Base-by-base conservation (phyloP, 2,329 filamentous ascomycete species). In the Xylariaceae sp. region DNA sequence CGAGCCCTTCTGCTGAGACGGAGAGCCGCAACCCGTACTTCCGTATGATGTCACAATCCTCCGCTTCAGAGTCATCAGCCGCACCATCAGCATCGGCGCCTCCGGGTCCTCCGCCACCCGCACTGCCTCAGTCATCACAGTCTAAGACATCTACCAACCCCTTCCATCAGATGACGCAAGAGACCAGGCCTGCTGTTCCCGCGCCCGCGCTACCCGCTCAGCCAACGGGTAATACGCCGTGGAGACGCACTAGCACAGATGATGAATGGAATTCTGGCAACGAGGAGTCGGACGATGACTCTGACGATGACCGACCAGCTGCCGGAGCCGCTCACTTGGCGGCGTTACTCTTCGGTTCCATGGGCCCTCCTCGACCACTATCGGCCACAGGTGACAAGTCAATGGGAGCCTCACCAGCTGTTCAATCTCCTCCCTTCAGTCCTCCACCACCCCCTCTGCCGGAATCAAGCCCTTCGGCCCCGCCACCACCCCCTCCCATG, bases 11-110 rank as follows among this genome's bases (percentile, higher is more conserved):
- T 3, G 66, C 71, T 5, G 82, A 87, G 50, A 72, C 76, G 2
- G 86, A 94, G 63, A 95, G 88, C 54, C 90, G 86, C 62, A 97
- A 97, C 59, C 92, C 92, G 3, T 98, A 94, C 69, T 88, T 90
- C 69, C 87, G 84, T 64, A 92, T 89, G 68, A 81, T 94, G 71
- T 81, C 80, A 34, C 83, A 89, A 59, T 69, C 78, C 8, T 68
- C 69, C 5, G n/a, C n/a, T n/a, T n/a, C n/a, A n/a, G 81, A 78
- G 40, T 66, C 71, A 13, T 66, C 77, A 9, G 62, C 70, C 37
- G 60, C 67, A 27, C 53, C 66, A 9, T 48, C 62, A 21, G 48
- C 63, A 6, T 54, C 64, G n/a, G 57, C 68, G 8, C 60, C 71
- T 18, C 55, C 70, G 21, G 57, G 68, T 7, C 60, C 71, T 18